Evolutionary conservation across 345 rosid species (phyloP), one percentile per base, ranked within the genome.

Genomic region (Camelina hispida): DNA sequence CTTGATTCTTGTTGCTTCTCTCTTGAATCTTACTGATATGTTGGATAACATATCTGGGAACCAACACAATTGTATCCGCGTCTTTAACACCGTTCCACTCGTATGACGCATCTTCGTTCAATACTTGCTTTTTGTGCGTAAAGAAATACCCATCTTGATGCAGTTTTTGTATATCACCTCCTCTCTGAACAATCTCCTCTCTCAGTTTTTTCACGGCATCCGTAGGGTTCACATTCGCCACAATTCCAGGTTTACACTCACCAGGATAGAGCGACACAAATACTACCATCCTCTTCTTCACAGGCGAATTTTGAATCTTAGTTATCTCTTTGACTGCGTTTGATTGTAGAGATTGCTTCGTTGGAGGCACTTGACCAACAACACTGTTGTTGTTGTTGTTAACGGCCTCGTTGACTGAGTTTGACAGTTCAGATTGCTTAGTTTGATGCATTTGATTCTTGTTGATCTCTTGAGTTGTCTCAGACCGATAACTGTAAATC

Each of bases 91-190:
- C 81, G 74, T 94, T 93, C 93, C 97, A 94, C 56, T 90, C 50
- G 66, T 87, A 91, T 1, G 97, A 88, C 65, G 78, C 60, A 54
- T 91, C 91, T 32, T 94, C 98, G 4, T 88, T 91, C 93, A 89
- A 88, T 34, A 91, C 88, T 48, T 84, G 82, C 78, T 90, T 89
- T 57, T 87, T 83, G 76, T 81, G 83, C 10, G 86, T 88, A 75
- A 91, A 86, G 47, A 88, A 83, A 20, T 87, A 94, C 7, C 91
- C 96, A 72, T 91, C 91, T 23, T 68, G 80, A 3, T 91, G 18
- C 18, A 46, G 83, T 55, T 73, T 78, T 52, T 73, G 76, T 14
- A 46, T 5, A 14, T 64, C 40, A 55, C 16, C 10, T 61, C 16
- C 10, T 61, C 74, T 83, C 66, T 85, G 86, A 17, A 82, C 83